phyloP scores from a whole-genome alignment of 306 rosid species.

The Glycyrrhiza uralensis region DNA sequence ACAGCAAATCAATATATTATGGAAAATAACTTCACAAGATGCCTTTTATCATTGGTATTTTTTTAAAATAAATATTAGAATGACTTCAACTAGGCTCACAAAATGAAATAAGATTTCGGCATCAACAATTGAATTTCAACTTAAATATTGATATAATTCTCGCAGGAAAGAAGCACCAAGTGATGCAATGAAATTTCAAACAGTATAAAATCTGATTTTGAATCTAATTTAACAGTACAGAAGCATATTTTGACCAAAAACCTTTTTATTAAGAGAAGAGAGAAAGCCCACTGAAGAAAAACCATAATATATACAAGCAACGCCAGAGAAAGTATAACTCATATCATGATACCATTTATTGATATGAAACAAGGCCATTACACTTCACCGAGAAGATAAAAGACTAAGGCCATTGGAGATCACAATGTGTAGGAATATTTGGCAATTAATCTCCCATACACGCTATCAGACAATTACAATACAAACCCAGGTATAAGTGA shows the following conservation, averaged over 20 bases:
- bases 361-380: neutral
- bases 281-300: neutral
- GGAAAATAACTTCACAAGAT: slow-evolving; percentile 22
- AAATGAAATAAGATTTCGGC: neutral
- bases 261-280: neutral
- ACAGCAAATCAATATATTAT: slow-evolving; percentile 12
- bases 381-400: neutral
- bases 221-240: slow-evolving; percentile 13
- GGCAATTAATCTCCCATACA: slow-evolving; percentile 9
- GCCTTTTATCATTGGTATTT: neutral
- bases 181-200: slow-evolving; percentile 16
- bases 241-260: neutral
- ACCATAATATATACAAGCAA: neutral
- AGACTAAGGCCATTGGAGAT: neutral
- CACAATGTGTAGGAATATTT: neutral
- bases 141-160: slow-evolving; percentile 16
- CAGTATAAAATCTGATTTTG: neutral
- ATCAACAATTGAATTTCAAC: slow-evolving; percentile 2
- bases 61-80: neutral
- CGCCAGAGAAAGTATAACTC: neutral
- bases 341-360: neutral
- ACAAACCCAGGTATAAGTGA: neutral
- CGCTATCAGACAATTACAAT: neutral
- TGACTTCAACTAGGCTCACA: neutral
- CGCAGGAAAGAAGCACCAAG: neutral